Conservation (phyloP, 352 stramenopile species). For the Phytophthora boehmeriae region DNA sequence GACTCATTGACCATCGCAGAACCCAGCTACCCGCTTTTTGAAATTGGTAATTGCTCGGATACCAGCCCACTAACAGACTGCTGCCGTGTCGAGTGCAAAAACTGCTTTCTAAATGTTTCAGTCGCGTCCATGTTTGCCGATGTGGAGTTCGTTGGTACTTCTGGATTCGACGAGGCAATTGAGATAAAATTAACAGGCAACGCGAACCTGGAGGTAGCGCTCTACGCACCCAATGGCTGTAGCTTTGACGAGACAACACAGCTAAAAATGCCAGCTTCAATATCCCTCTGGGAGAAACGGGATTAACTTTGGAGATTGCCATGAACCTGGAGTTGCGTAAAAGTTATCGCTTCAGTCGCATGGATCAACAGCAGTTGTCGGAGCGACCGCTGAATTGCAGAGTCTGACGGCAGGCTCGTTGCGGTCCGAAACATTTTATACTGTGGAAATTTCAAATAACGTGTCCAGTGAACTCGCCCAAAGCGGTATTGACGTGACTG, state of each 20-base stretch:
- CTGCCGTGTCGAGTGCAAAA: slow-evolving; percentile 30
- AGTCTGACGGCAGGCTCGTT: slow-evolving; percentile 24
- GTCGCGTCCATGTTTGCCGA: slow-evolving; percentile 27
- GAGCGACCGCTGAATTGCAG: slow-evolving; percentile 12
- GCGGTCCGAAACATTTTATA: slow-evolving; percentile 21
- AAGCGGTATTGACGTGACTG: slow-evolving; percentile 26
- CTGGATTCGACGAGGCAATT: slow-evolving; percentile 19
- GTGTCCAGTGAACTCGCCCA: slow-evolving; percentile 29
- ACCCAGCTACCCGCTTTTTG: slow-evolving; percentile 24
- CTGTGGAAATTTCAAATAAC: slow-evolving; percentile 25
- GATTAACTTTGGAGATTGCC: slow-evolving; percentile 21
- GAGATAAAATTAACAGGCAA: slow-evolving; percentile 27
- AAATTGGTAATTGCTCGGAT: slow-evolving; percentile 28
- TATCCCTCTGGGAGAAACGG: slow-evolving; percentile 24
- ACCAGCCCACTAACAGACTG: slow-evolving; percentile 16
- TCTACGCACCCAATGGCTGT: slow-evolving; percentile 31
- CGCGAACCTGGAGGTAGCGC: slow-evolving; percentile 24
- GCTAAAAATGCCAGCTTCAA: slow-evolving; percentile 28
- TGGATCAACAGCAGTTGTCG: slow-evolving; percentile 19
- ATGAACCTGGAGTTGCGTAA: slow-evolving; percentile 27
- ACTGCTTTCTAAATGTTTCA: slow-evolving; percentile 35
- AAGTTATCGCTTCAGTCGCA: slow-evolving; percentile 31
- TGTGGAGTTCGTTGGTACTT: slow-evolving; percentile 13
- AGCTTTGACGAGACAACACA: slow-evolving; percentile 26
- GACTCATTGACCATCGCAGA: slow-evolving; percentile 21